phyloP scores from a whole-genome alignment of 1,284 basidiomycete species.

The Grifola frondosa region DNA sequence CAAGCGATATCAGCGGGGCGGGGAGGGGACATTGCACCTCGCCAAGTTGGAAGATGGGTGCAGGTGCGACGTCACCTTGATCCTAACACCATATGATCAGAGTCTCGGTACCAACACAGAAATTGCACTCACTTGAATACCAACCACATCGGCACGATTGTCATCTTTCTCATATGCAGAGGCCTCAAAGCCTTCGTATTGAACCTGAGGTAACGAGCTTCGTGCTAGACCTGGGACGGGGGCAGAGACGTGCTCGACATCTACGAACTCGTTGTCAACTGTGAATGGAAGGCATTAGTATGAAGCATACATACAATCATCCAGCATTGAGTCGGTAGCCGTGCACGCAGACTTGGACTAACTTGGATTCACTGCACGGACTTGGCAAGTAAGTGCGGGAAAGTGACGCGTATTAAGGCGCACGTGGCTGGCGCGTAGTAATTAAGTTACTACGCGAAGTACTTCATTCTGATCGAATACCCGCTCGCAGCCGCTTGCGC shows the following conservation, averaged over 20 bases:
- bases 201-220: conserved; percentile 55
- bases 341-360: too few species aligned
- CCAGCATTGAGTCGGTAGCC: too few species aligned
- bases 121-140: conserved; percentile 37
- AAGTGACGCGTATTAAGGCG: too few species aligned
- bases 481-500: too few species aligned
- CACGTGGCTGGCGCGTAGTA: too few species aligned
- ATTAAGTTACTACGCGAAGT: too few species aligned
- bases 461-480: too few species aligned
- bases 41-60: conserved; percentile 81
- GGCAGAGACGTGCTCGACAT: conserved; percentile 79
- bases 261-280: too few species aligned
- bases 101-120: background rate
- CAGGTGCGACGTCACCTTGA: conserved; percentile 13
- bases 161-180: conserved; percentile 58
- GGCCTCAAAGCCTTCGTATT: conserved; percentile 87
- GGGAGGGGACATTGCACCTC: conserved; percentile 88
- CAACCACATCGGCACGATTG: conserved; percentile 37
- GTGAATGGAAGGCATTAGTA: too few species aligned
- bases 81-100: conserved; percentile 6
- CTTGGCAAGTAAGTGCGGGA: too few species aligned
- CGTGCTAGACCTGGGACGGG: conserved; percentile 41
- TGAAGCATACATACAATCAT: too few species aligned
- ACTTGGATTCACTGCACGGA: too few species aligned
- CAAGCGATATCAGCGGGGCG: conserved; percentile 75